phyloP scores from a whole-genome alignment of 2,329 filamentous ascomycete genomes.

The Fusarium abutilonis region DNA sequence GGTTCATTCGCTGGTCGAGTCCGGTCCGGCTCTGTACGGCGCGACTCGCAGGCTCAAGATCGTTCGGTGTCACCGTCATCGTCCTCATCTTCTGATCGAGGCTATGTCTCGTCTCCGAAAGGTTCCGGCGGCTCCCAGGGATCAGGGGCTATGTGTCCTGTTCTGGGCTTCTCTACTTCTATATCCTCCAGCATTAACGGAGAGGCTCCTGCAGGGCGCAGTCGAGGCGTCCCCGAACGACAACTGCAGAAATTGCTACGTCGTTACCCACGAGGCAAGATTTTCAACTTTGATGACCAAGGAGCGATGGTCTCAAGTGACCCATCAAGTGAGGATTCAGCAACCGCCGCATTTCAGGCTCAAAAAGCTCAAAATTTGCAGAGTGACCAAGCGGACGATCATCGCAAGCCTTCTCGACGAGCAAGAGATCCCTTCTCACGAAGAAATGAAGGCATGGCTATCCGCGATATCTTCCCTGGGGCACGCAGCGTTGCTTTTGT shows the following conservation, averaged over 20 bases:
- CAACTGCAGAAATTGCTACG: conserved; percentile 31
- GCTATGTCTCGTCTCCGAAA: conserved; percentile 11
- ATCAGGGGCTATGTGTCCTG: conserved; percentile 38
- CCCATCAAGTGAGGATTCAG: conserved; percentile 43
- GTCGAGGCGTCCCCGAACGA: conserved; percentile 6
- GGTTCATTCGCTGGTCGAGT: conserved; percentile 20
- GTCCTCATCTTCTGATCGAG: conserved; percentile 9
- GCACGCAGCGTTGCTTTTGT: conserved; percentile 59
- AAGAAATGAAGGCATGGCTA: conserved; percentile 34
- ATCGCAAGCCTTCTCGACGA: neutral
- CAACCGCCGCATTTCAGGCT: neutral
- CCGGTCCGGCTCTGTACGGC: conserved; percentile 1
- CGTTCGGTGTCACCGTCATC: conserved; percentile 19
- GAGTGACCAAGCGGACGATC: neutral
- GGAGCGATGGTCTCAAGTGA: conserved; percentile 50
- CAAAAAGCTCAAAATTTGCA: conserved; percentile 1
- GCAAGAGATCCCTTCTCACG: conserved; percentile 21
- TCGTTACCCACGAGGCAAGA: conserved; percentile 57
- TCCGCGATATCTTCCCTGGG: conserved; percentile 53
- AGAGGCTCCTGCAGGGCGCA: conserved; percentile 13
- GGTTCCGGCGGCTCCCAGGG: conserved; percentile 41
- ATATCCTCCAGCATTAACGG: conserved; percentile 49
- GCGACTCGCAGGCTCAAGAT: neutral
- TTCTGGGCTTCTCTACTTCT: conserved; percentile 54
- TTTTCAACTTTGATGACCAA: conserved; percentile 57